These are phyloP conservation scores for Pseudozyma hubeiensis DNA, from an alignment of 1,284 basidiomycete species.

Conservation along the genomic window DNA sequence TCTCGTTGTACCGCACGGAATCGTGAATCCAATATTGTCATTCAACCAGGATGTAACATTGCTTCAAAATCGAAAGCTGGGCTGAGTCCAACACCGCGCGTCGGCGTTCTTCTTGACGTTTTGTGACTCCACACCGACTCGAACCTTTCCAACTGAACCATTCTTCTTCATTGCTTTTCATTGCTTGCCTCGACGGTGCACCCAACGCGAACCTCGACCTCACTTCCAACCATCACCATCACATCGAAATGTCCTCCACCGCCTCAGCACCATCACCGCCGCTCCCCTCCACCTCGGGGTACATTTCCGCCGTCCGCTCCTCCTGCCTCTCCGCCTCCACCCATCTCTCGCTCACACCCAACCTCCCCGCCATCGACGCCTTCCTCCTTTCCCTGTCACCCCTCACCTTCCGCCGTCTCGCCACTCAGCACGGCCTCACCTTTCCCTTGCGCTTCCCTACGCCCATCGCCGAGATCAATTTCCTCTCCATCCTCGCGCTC, in stretches of 20 bases:
- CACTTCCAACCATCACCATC: no score
- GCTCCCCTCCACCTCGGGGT: constrained; percentile 14
- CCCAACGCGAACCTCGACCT: no score
- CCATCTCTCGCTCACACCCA: constrained; percentile 17
- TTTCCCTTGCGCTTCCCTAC: constrained; percentile 60
- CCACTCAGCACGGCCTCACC: constrained; percentile 53
- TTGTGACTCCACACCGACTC: constrained; percentile 3
- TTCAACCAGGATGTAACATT: no score
- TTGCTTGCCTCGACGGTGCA: no score
- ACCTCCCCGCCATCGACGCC: constrained; percentile 33
- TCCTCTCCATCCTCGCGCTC: constrained; percentile 57
- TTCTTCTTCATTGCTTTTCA: neutral
- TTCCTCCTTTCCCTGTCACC: constrained; percentile 41
- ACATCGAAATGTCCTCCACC: no score
- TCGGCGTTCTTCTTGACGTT: neutral
- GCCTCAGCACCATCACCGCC: constrained; percentile 10
- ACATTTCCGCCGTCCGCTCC: constrained; percentile 22
- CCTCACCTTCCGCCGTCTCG: constrained; percentile 23
- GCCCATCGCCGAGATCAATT: constrained; percentile 55
- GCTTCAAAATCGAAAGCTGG: neutral
- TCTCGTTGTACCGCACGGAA: no score
- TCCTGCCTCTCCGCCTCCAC: constrained; percentile 14
- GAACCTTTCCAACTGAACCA: neutral
- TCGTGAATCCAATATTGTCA: no score
- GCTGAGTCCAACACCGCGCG: constrained; percentile 23